These are phyloP conservation scores for Cerrena zonata DNA, from an alignment of 1,284 basidiomycete genomes.

Conservation along the genomic window DNA sequence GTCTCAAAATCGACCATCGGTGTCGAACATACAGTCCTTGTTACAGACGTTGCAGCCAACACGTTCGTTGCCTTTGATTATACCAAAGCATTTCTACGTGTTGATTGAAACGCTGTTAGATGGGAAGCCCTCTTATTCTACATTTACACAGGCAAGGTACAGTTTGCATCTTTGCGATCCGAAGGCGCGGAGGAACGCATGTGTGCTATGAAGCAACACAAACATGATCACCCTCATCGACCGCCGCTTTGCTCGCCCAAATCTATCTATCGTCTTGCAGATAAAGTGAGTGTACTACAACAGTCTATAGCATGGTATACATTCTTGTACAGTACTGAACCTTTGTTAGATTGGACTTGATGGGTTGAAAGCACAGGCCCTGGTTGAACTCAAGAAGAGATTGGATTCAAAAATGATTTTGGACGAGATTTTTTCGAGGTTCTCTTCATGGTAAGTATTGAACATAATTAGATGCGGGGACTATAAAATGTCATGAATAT, in stretches of 20 bases:
- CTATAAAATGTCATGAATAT: background rate
- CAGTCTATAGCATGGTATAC: background rate
- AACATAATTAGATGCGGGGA: background rate
- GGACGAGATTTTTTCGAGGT: constrained; percentile 15
- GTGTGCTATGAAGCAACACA: background rate
- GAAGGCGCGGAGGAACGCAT: constrained; percentile 5
- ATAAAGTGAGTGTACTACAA: constrained; percentile 6
- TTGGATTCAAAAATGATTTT: constrained; percentile 6
- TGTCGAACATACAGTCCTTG: constrained; percentile 6
- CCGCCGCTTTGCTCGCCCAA: constrained; percentile 12
- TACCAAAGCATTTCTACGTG: background rate
- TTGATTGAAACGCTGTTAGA: background rate
- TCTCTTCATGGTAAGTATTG: constrained; percentile 11
- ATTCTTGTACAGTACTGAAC: background rate
- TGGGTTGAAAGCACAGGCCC: constrained; percentile 9
- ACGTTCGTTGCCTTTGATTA: constrained; percentile 6
- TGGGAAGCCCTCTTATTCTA: constrained; percentile 14
- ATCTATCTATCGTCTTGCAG: constrained; percentile 16
- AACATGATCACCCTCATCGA: constrained; percentile 3
- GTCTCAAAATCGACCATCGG: background rate
- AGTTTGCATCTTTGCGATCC: constrained; percentile 12
- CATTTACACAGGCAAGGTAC: constrained; percentile 12
- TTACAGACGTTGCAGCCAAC: constrained; percentile 10
- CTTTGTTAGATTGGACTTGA: constrained; percentile 9
- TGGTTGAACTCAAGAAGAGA: constrained; percentile 3